Conservation (phyloP, 1,139 yeast genomes). For the Candida sp. region DNA sequence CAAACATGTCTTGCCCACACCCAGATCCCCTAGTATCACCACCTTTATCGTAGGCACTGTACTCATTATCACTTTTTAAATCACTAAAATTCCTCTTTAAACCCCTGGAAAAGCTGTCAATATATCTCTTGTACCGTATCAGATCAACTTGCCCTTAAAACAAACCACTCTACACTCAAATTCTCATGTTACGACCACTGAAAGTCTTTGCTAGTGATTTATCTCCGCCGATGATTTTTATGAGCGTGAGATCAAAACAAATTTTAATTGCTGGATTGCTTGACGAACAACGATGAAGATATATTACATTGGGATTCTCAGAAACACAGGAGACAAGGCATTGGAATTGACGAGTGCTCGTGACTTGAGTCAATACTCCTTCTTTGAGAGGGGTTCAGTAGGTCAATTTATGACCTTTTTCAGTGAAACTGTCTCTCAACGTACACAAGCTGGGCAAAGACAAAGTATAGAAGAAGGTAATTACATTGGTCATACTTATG, state of each 20-base stretch:
- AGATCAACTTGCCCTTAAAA: too few species aligned
- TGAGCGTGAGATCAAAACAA: neutral
- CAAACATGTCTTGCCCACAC: slow-evolving; percentile 61
- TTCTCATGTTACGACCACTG: neutral
- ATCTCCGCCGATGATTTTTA: neutral
- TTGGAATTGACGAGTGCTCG: slow-evolving; percentile 77
- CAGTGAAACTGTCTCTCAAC: slow-evolving; percentile 82
- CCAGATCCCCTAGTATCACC: slow-evolving; percentile 57
- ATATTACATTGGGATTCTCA: slow-evolving; percentile 82
- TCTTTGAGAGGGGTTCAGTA: slow-evolving; percentile 76
- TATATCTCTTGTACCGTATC: too few species aligned
- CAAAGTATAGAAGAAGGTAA: slow-evolving; percentile 93
- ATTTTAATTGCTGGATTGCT: too few species aligned
- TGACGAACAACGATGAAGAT: slow-evolving; percentile 59
- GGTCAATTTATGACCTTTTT: slow-evolving; percentile 94
- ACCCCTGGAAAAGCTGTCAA: too few species aligned
- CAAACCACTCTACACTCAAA: neutral
- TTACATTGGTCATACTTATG: slow-evolving; percentile 90
- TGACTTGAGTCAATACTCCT: slow-evolving; percentile 83
- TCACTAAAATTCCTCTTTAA: too few species aligned
- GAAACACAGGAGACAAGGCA: slow-evolving; percentile 61
- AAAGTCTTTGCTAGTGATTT: neutral
- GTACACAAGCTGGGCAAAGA: slow-evolving; percentile 88
- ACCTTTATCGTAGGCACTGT: slow-evolving; percentile 32
- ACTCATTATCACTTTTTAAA: neutral